Conservation (phyloP, 148 eudicot genomes). For the Polygonum maritimum region DNA sequence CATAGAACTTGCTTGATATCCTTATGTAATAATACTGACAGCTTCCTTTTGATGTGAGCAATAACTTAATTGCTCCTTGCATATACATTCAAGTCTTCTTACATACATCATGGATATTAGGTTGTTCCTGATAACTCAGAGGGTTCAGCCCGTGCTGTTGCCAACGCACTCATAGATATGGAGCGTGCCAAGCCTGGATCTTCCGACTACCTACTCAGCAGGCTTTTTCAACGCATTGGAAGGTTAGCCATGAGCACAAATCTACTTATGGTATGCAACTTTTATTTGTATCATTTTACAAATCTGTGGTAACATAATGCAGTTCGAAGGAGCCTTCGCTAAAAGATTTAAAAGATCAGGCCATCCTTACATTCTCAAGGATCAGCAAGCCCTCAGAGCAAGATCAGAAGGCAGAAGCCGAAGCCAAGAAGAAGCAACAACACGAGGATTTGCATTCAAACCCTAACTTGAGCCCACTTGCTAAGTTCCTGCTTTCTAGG, state of each 20-base stretch:
- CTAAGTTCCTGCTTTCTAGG: conserved; percentile 87
- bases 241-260: conserved; percentile 30
- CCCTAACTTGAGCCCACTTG: conserved; percentile 72
- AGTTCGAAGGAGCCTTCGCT: conserved; percentile 75
- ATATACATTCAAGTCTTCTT: not conserved
- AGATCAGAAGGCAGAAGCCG: conserved; percentile 41
- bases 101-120: conserved; percentile 22
- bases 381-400: conserved; percentile 35
- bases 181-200: conserved; percentile 77
- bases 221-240: conserved; percentile 80
- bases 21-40: not conserved
- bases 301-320: conserved; percentile 13
- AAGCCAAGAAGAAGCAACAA: conserved; percentile 51
- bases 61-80: not conserved
- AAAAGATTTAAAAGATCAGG: conserved; percentile 68
- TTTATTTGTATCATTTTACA: not conserved
- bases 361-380: conserved; percentile 50
- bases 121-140: conserved; percentile 50
- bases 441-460: conserved; percentile 56
- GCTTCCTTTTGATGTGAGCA: not conserved
- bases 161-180: conserved; percentile 67
- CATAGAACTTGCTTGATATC: not conserved
- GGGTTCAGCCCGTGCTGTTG: conserved; percentile 41
- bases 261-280: not conserved
- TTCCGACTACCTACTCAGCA: conserved; percentile 51